These are phyloP conservation scores for Nothophoma quercina DNA, from an alignment of 2,329 filamentous ascomycete genomes.

Conservation along the genomic window DNA sequence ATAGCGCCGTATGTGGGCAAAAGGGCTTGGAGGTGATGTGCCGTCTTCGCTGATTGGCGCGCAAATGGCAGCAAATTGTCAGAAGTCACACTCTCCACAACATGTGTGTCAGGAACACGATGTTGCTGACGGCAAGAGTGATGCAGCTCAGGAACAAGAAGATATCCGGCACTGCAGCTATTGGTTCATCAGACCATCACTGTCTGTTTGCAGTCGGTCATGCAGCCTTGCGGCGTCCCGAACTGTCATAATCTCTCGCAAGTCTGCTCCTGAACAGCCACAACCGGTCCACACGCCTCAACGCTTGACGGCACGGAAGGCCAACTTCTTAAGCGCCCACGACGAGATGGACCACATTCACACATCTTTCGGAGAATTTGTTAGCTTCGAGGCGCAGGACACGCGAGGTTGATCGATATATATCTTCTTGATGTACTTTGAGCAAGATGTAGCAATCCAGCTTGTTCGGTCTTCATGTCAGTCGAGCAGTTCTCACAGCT, in stretches of 20 bases:
- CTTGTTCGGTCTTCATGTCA: conserved; percentile 42
- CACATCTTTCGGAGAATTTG: conserved; percentile 16
- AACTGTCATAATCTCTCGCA: conserved; percentile 25
- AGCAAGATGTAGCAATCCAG: conserved; percentile 22
- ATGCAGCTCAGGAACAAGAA: conserved; percentile 23
- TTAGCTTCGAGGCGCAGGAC: conserved; percentile 14
- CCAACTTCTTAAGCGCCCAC: conserved; percentile 41
- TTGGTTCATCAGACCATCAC: conserved; percentile 14
- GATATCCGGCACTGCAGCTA: conserved; percentile 22
- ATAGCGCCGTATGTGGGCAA: conserved; percentile 27
- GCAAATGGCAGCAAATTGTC: conserved; percentile 12
- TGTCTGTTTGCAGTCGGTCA: conserved; percentile 26
- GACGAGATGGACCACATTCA: conserved; percentile 32
- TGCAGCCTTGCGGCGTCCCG: conserved; percentile 35
- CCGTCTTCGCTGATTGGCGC: conserved; percentile 8
- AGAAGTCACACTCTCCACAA: conserved; percentile 4
- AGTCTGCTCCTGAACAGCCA: conserved; percentile 41
- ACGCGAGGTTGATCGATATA: conserved; percentile 37
- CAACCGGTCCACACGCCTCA: conserved; percentile 36
- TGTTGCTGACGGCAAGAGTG: conserved; percentile 14
- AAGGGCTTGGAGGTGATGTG: neutral
- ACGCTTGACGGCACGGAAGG: conserved; percentile 42
- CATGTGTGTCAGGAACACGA: conserved; percentile 13
- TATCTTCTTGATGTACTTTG: conserved; percentile 29
- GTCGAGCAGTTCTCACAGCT: conserved; percentile 48